Evolutionary conservation across 371 early-diverging fungal genomes (phyloP).

Genomic region (Mucor sp.): DNA sequence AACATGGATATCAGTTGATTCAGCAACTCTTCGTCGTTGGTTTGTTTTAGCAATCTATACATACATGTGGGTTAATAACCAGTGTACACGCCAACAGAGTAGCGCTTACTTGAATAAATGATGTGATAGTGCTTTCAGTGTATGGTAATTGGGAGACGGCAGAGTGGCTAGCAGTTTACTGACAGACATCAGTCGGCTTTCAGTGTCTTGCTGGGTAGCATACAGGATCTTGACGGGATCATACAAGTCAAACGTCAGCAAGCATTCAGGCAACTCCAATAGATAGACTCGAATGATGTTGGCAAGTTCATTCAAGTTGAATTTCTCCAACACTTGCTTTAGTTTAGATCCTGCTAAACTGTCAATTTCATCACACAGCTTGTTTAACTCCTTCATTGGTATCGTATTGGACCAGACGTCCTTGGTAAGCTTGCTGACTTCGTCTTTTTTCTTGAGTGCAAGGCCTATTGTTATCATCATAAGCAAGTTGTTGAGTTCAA

Average conservation of each 20-base stretch:
- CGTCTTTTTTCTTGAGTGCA: neutral
- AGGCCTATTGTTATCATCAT: neutral
- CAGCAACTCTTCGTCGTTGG: neutral
- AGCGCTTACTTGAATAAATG: slow-evolving; percentile 38
- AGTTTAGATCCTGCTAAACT: slow-evolving; percentile 47
- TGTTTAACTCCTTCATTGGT: slow-evolving; percentile 38
- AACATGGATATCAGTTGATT: slow-evolving; percentile 29
- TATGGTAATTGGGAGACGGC: slow-evolving; percentile 56
- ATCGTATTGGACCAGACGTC: slow-evolving; percentile 54
- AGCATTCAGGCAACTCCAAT: slow-evolving; percentile 72
- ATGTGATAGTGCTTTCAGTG: slow-evolving; percentile 47
- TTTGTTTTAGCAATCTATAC: slow-evolving; percentile 5
- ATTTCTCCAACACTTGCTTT: slow-evolving; percentile 52
- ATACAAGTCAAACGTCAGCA: slow-evolving; percentile 73
- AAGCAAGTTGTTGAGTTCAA: slow-evolving; percentile 11
- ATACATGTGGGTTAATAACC: neutral
- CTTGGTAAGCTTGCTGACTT: slow-evolving; percentile 35
- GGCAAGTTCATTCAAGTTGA: slow-evolving; percentile 59
- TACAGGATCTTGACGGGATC: slow-evolving; percentile 68
- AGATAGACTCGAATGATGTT: slow-evolving; percentile 68
- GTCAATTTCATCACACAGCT: slow-evolving; percentile 60
- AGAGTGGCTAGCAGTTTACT: slow-evolving; percentile 53
- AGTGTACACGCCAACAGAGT: neutral
- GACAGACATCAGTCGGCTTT: slow-evolving; percentile 14
- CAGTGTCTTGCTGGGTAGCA: slow-evolving; percentile 25